Evolutionary conservation across 106 monocot species (phyloP), one percentile per base, ranked within the genome.

Genomic region (Dioscorea dumetorum): DNA sequence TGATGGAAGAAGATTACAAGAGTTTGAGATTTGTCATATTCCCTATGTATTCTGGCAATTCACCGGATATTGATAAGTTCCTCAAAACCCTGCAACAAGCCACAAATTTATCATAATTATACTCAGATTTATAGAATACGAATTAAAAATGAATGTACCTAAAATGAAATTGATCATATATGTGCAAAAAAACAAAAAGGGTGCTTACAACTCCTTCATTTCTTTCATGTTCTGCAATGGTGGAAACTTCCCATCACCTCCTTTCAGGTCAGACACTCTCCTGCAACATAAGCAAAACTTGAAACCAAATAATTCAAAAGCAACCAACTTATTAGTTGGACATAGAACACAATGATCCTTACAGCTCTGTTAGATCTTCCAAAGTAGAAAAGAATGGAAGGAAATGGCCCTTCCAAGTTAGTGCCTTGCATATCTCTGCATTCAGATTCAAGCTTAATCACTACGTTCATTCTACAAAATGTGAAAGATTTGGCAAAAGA

Each of bases 351-450:
- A 60, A 53, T 34, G 50, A 0, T 22, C n/a, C 81, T 69, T 73
- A 88, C 87, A 88, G 23, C 48, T 83, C 65, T 48, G 22, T 58
- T 31, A 88, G 28, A 17, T 32, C 51, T 61, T 31, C 52, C 69
- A 88, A 66, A 0, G 60, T 49, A 15, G 78, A 71, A 49, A 83
- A 76, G 57, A 3, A 3, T 70, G 8, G 69, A 33, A 70, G 87
- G 87, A 66, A 88, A 78, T 3, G 87, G 78, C 0, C 87, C 87
- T 33, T 81, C 80, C 68, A 83, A 70, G 13, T 60, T 73, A 12
- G 87, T 87, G 33, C 87, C 87, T 72, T 87, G 87, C 73, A 87
- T 74, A 33, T 83, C 67, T n/a, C 87, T 87, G 24, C 22, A 41
- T 41, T 41, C 6, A 41, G 10, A 41, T 41, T 41, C 41, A 41